Conservation (phyloP, 1,284 basidiomycete genomes). For the Phylloporus gajari region DNA sequence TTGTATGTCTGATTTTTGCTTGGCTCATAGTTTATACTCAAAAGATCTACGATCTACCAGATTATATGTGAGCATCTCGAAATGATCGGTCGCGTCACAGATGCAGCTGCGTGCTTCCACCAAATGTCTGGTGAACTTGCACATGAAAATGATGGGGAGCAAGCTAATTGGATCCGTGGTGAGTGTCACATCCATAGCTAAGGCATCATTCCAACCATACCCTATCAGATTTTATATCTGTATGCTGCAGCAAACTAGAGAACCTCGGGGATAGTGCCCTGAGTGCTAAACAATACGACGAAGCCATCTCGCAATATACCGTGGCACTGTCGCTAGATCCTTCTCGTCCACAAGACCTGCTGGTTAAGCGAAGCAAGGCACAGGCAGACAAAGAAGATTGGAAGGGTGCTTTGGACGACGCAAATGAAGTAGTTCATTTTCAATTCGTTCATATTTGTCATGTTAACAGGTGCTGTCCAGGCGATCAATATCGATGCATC, state of each 20-base stretch:
- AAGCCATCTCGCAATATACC: neutral
- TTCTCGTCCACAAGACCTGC: neutral
- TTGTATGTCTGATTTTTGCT: too few relatives aligned
- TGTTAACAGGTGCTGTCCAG: neutral
- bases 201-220: too few relatives aligned
- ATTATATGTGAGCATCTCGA: too few relatives aligned
- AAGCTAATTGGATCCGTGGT: too few relatives aligned
- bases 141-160: too few relatives aligned
- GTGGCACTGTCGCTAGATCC: constrained; percentile 3
- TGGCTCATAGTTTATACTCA: too few relatives aligned
- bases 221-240: neutral
- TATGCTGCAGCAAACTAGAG: neutral
- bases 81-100: too few relatives aligned
- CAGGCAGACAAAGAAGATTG: neutral
- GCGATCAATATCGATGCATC: neutral
- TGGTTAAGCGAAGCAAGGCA: constrained; percentile 3
- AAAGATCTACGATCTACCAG: too few relatives aligned
- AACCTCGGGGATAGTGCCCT: neutral
- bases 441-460: neutral
- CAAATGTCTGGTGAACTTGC: too few relatives aligned
- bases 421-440: neutral
- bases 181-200: too few relatives aligned
- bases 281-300: neutral
- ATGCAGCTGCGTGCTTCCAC: too few relatives aligned
- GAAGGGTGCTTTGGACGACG: neutral